Base-by-base conservation (phyloP, 2,329 filamentous ascomycete species). In the Fusarium proliferatum region DNA sequence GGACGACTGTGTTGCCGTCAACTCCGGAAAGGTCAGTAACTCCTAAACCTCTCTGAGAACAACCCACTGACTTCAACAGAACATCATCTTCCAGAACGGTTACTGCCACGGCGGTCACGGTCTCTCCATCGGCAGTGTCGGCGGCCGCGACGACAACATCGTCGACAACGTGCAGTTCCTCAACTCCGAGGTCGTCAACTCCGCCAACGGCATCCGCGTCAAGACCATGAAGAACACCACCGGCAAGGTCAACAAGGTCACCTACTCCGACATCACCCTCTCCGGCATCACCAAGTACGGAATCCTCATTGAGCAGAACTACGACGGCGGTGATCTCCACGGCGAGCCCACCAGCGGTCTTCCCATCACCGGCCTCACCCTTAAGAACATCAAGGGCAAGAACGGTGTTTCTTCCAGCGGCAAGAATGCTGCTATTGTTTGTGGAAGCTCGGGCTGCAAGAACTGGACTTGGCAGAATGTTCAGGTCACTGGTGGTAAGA, bases 1-100 rank as follows among this genome's bases (percentile, higher is more conserved):
- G 79, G 89, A 91, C 63, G 88, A 90, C 74, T 91, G 89, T 73
- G 82, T 90, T 41, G 88, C 88, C 7, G 72, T 88, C 61, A 90
- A 89, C 80, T 88, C 86, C 21, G 86, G 86, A 28, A 83, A 79
- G 17, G 77, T 77, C 16, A 45, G 60, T 38, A 1, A 0, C 9
- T 4, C 5, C 0, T 0, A 0, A 26, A 0, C 3, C 0, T 4
- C 1, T 1, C 0, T 0, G 1, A 7, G 0, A 26, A 5, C 7
- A 3, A 6, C 1, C 9, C 3, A 36, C 48, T 46, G 12, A 67
- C 16, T 4, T 3, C 3, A 19, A 49, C 17, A 78, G 77, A 80
- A 85, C 66, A 87, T 88, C 63, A 82, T 81, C 45, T 86, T 87
- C 77, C 82, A 78, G 53, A 81, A 80, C 46, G 81, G 84, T 12